phyloP scores from a whole-genome alignment of 2,329 filamentous ascomycete species.

The Talaromyces sp. region DNA sequence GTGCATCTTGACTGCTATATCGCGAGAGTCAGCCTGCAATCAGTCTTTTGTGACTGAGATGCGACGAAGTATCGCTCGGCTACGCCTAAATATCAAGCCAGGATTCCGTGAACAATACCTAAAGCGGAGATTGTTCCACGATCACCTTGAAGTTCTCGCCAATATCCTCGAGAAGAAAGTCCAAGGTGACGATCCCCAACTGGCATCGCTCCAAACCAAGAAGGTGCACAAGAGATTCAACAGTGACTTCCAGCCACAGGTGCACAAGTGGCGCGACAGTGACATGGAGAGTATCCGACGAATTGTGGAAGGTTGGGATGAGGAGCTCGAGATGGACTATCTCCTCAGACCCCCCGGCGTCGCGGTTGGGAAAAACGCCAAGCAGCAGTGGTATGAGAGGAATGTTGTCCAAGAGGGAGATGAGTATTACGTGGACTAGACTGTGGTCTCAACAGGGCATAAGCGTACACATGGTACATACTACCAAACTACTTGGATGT shows the following conservation, averaged over 20 bases:
- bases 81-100: conserved; percentile 1
- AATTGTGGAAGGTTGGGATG: conserved; percentile 21
- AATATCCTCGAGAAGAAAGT: conserved; percentile 19
- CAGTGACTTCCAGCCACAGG: not conserved
- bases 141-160: conserved; percentile 17
- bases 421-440: not conserved
- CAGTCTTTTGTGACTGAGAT: conserved; percentile 30
- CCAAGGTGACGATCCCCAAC: conserved; percentile 16
- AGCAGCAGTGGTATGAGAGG: not conserved
- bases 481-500: not conserved
- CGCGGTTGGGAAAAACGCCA: not conserved
- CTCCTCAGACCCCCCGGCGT: not conserved
- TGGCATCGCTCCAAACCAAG: not conserved
- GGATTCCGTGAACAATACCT: not conserved
- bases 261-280: conserved; percentile 6
- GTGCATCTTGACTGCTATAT: conserved; percentile 34
- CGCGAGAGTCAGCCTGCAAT: conserved; percentile 24
- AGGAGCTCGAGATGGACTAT: conserved; percentile 23
- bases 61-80: conserved; percentile 19
- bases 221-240: conserved; percentile 1
- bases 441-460: not conserved
- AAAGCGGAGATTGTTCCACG: conserved; percentile 11
- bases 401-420: not conserved
- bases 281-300: conserved; percentile 11
- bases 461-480: not conserved